These are phyloP conservation scores for Salvia rosmarinus DNA, from an alignment of 257 asterid genomes.

Conservation along the genomic window DNA sequence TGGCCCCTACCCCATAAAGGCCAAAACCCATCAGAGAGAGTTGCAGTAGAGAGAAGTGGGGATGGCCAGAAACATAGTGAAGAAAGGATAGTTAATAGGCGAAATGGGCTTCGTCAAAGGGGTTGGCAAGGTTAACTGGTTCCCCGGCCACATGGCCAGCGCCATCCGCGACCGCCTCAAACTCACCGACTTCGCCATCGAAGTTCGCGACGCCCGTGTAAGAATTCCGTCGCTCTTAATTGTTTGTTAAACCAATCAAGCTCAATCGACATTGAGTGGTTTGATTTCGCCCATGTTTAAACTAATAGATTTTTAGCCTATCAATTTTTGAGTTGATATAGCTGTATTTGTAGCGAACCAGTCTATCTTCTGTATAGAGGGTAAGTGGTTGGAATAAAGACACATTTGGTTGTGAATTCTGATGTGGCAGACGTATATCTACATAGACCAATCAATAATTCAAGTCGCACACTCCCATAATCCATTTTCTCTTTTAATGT, in stretches of 20 bases:
- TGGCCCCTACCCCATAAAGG: no score
- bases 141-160: conserved; percentile 98
- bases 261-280: not conserved
- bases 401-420: no score
- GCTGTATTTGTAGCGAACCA: conserved; percentile 22
- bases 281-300: not conserved
- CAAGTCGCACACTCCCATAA: no score
- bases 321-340: conserved; percentile 1
- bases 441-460: no score
- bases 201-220: conserved; percentile 96
- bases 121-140: conserved; percentile 90
- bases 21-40: no score
- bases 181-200: conserved; percentile 79
- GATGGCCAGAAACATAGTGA: conserved; percentile 44
- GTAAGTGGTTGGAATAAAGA: no score
- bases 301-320: not conserved
- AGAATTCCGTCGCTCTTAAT: not conserved
- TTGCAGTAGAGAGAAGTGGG: conserved; percentile 45
- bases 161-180: conserved; percentile 95
- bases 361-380: no score
- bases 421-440: no score
- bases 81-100: conserved; percentile 55
- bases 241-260: not conserved
- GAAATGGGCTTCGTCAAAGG: conserved; percentile 79
- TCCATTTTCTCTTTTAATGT: no score